Conservation (phyloP, 2,329 filamentous ascomycete genomes). For the Coniella lustricola region DNA sequence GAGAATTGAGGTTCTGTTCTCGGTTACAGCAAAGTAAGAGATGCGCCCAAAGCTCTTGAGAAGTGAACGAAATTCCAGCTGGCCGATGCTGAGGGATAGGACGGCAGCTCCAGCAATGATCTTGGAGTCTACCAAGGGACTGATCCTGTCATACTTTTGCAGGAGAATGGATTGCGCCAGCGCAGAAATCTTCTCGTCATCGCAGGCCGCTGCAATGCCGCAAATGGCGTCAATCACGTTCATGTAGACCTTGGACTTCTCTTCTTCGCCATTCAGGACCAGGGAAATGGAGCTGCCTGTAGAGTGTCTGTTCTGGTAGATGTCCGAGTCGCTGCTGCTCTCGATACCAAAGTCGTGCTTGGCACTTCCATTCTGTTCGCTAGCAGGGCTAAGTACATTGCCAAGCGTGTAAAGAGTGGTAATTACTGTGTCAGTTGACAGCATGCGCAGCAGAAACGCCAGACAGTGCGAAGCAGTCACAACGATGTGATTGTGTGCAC, state of each 20-base stretch:
- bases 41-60: conserved; percentile 77
- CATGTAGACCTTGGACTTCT: conserved; percentile 67
- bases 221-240: conserved; percentile 96
- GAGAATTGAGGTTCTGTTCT: conserved; percentile 60
- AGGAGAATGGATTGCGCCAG: conserved; percentile 90
- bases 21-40: conserved; percentile 63
- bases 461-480: conserved; percentile 76
- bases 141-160: conserved; percentile 90
- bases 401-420: conserved; percentile 95
- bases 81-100: conserved; percentile 69
- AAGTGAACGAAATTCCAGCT: conserved; percentile 76
- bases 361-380: conserved; percentile 31
- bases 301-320: conserved; percentile 50
- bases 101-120: conserved; percentile 78
- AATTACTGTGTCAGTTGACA: conserved; percentile 90
- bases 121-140: conserved; percentile 68
- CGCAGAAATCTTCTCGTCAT: conserved; percentile 87
- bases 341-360: conserved; percentile 29
- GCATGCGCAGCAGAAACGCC: conserved; percentile 68
- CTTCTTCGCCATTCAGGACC: conserved; percentile 67
- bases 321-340: conserved; percentile 31
- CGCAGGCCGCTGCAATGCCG: conserved; percentile 72
- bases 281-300: conserved; percentile 76
- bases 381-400: conserved; percentile 78
- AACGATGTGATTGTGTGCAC: conserved; percentile 61